Evolutionary conservation across 2,329 filamentous ascomycete species (phyloP), one percentile per base, ranked within the genome.

Genomic region (Fusarium ambrosium): DNA sequence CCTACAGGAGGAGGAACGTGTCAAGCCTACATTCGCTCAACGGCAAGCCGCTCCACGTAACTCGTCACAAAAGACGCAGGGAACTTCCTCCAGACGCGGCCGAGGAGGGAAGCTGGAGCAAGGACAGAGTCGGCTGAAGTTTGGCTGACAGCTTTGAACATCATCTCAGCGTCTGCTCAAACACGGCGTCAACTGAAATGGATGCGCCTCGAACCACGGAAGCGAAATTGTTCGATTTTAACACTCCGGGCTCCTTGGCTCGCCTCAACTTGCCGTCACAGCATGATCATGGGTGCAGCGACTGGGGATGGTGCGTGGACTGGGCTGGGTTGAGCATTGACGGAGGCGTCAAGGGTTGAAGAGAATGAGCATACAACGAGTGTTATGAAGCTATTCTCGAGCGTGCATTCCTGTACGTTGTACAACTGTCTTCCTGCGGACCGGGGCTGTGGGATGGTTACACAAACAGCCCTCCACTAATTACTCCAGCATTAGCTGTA

Each of bases 1-100:
- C 77, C 87, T 99, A 34, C 92, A 95, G 74, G 89, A 91, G 3
- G 83, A 87, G 67, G 89, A 93, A 84, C 87, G 88, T 87, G 86
- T 84, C 82, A 85, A 76, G 68, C 78, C 82, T 70, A 79, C 82
- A 85, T 86, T 87, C 81, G 86, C 80, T 74, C 83, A 82, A 64
- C 81, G 80, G 68, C 71, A 78, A 73, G 73, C 77, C 72, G 68
- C 80, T 76, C 81, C 78, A 72, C 80, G 78, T 79, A 83, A 70
- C 75, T 67, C 75, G 39, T 66, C 67, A 64, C 71, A 75, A 65
- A 82, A 80, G 70, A 75, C 78, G 70, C 79, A 80, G 68, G 79
- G 81, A 80, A 79, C 82, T 79, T 78, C 84, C 51, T 80, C 84
- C 39, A 88, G 83, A 79, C 85, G 86, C 48, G 79, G 81, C 80